These are phyloP conservation scores for Aquilaria agallochum DNA, from an alignment of 441 rosid genomes.

Conservation along the genomic window DNA sequence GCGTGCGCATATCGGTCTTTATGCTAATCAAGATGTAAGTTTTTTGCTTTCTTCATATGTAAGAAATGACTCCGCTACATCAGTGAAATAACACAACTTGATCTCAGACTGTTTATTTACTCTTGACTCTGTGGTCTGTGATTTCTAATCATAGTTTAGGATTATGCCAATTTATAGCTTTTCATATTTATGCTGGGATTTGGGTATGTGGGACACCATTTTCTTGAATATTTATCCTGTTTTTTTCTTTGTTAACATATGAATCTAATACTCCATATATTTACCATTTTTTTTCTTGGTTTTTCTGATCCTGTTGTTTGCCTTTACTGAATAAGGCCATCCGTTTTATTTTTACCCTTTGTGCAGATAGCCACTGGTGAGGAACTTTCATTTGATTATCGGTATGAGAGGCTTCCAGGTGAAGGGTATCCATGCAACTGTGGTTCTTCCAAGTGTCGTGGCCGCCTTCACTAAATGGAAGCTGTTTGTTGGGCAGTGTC, in stretches of 20 bases:
- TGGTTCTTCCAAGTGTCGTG: conserved; percentile 62
- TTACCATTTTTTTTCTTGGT: no score
- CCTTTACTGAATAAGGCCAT: conserved; percentile 6
- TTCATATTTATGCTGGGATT: no score
- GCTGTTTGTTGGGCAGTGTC: background rate
- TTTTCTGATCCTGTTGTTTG: no score
- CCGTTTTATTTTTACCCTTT: conserved; percentile 10
- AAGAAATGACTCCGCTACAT: conserved; percentile 1
- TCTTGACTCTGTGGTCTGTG: background rate
- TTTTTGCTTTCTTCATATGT: conserved; percentile 5
- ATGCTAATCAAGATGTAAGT: conserved; percentile 87
- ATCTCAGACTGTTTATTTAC: conserved; percentile 2
- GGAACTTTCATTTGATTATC: conserved; percentile 76
- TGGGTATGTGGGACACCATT: no score
- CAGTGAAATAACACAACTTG: background rate
- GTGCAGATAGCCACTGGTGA: conserved; percentile 90
- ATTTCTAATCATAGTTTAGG: background rate
- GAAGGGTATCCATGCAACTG: conserved; percentile 68
- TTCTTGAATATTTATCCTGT: no score
- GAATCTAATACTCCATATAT: background rate
- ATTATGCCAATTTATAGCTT: no score
- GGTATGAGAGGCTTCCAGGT: conserved; percentile 39
- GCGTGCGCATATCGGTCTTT: conserved; percentile 85
- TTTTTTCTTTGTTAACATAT: no score
- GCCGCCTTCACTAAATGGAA: conserved; percentile 44